Conservation (phyloP, 2,329 filamentous ascomycete genomes). For the Aureobasidium melanogenum region DNA sequence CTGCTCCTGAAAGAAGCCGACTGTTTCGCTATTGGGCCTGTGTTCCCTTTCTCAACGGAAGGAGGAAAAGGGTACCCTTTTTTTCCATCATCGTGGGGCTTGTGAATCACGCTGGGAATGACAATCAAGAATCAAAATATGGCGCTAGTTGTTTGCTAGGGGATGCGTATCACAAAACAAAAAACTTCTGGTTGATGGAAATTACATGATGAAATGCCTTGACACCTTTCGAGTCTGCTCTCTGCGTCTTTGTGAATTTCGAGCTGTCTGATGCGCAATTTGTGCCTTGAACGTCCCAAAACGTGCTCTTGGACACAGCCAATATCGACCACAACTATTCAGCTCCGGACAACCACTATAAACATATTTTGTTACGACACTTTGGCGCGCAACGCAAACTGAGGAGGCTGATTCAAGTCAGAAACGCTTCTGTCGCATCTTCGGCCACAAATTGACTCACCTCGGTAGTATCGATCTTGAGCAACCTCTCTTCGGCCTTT, state of each 20-base stretch:
- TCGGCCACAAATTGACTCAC: slow-evolving; percentile 17
- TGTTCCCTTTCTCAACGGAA: slow-evolving; percentile 2
- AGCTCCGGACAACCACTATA: neutral
- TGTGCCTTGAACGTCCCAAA: no score
- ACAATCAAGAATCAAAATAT: slow-evolving; percentile 10
- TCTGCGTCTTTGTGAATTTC: neutral
- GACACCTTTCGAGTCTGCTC: neutral
- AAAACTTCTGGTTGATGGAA: slow-evolving; percentile 14
- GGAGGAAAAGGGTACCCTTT: neutral
- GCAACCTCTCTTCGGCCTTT: slow-evolving; percentile 57
- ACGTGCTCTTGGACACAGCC: neutral
- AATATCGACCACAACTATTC: neutral
- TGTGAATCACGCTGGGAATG: slow-evolving; percentile 8
- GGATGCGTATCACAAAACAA: slow-evolving; percentile 9
- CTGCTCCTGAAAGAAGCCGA: slow-evolving; percentile 9
- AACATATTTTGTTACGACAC: neutral
- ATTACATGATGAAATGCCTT: slow-evolving; percentile 10
- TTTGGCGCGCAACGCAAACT: slow-evolving; percentile 16
- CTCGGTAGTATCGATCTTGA: slow-evolving; percentile 57
- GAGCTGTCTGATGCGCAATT: neutral
- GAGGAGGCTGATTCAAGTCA: slow-evolving; percentile 13
- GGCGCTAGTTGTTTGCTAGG: slow-evolving; percentile 12
- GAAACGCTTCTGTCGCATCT: neutral
- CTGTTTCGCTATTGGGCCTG: slow-evolving; percentile 9
- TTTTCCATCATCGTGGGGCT: slow-evolving; percentile 9